Evolutionary conservation across 2,329 filamentous ascomycete species (phyloP).

Genomic region (Ophiostoma tasmaniense): DNA sequence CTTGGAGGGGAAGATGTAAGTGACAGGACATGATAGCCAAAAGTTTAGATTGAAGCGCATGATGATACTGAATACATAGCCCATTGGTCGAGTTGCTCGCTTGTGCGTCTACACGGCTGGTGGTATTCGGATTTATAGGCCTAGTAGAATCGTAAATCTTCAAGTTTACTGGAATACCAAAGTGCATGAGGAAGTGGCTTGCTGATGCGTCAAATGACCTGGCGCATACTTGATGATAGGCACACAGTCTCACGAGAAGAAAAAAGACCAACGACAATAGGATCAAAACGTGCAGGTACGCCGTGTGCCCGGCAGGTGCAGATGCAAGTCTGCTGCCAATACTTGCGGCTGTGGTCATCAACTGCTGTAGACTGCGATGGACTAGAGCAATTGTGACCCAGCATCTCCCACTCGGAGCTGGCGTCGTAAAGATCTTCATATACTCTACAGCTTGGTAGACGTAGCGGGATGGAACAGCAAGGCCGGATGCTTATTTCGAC

Average conservation of each 20-base stretch:
- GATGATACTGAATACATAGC: background rate
- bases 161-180: no score
- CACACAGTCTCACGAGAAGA: background rate
- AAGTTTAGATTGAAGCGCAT: background rate
- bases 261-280: background rate
- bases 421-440: background rate
- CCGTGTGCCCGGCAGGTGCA: background rate
- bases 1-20: background rate
- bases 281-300: background rate
- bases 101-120: background rate
- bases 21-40: background rate
- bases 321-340: no score
- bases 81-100: background rate
- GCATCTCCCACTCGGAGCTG: background rate
- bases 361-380: no score
- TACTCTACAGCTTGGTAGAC: background rate
- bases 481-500: background rate
- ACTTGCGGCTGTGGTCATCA: background rate
- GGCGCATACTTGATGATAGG: background rate
- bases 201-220: background rate
- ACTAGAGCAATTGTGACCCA: no score
- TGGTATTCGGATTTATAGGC: background rate
- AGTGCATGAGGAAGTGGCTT: background rate
- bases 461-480: background rate
- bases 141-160: no score